Percentiles rank a stretch among this genome's conserved stretches.
These are phyloP conservation scores for Metschnikowia proteae DNA, from an alignment of 805 yeast genomes.

Conservation along the genomic window DNA sequence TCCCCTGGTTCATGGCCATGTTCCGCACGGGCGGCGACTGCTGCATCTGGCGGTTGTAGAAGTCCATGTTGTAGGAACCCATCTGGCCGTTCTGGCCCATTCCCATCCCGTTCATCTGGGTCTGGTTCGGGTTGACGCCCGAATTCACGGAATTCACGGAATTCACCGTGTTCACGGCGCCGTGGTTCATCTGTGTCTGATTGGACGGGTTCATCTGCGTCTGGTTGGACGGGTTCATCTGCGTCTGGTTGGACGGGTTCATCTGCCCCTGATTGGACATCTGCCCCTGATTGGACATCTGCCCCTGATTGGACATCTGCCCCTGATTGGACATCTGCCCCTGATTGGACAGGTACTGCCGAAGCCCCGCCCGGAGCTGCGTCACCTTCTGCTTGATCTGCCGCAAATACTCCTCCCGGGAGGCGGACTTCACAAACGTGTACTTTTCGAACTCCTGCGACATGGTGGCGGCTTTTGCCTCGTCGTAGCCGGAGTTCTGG, in stretches of 20 bases:
- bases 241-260: neutral
- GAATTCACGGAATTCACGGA: too few species aligned
- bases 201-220: neutral
- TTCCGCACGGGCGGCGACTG: slow-evolving; percentile 10
- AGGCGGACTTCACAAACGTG: slow-evolving; percentile 54
- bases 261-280: neutral
- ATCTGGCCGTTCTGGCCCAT: neutral
- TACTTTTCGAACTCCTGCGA: slow-evolving; percentile 72
- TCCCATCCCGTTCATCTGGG: neutral
- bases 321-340: too few species aligned
- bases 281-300: neutral
- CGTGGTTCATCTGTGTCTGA: neutral
- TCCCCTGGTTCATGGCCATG: neutral
- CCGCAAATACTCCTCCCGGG: slow-evolving; percentile 54
- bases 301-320: neutral
- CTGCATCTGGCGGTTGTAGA: slow-evolving; percentile 17
- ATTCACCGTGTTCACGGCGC: neutral
- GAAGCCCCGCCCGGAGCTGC: slow-evolving; percentile 24
- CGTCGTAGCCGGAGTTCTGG: slow-evolving; percentile 31
- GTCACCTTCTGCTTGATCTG: slow-evolving; percentile 38
- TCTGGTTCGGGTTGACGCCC: neutral
- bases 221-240: neutral
- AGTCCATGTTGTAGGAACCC: slow-evolving; percentile 9
- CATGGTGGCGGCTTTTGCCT: slow-evolving; percentile 38
- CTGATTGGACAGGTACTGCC: slow-evolving; percentile 4